Evolutionary conservation across 192 early-diverging fungal genomes (phyloP), one percentile per base, ranked within the genome.

Genomic region (Podila minutissima): DNA sequence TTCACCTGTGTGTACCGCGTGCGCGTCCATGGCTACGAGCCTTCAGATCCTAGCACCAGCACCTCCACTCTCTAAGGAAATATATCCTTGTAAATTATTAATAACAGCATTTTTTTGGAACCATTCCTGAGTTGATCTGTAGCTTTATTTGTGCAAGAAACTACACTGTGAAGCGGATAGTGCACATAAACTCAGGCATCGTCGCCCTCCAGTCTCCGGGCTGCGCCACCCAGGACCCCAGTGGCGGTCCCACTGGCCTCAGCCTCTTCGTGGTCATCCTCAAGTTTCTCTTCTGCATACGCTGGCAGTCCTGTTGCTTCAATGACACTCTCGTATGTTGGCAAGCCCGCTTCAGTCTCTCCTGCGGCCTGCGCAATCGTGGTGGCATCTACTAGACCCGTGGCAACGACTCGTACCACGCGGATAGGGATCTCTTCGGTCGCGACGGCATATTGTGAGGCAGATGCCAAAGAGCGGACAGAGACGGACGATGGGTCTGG

Each of bases 1-100:
- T 89, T 92, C 71, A 95, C 93, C 11, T 93, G 92, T 59, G 35
- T 95, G 33, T 95, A 95, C 76, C 89, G 93, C 55, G 86, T 95
- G 58, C 89, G 93, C 29, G 89, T 92, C 31, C 93, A 95, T 69
- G 93, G 88, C 5, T 66, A 81, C 29, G 77, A 81, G 62, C 66
- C 60, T 33, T 33, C 17, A 61, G 59, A 61, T 61, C 41, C 41
- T 46, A 46, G 35, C 10, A 10, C 35, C 10, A 37, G 9, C 35
- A 37, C 7, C 35, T 11, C 35, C 35, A 37, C 35, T 37, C 35
- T 37, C 35, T 37, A 37, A 37, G 35, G 35, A 37, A 37, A 37
- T 37, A 11, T 10, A 10, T 37, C 35, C 1, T 37, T 37, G 8
- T 37, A 35, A 35, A 37, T 37, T 37, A 37, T 37, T 10, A 37